phyloP scores from a whole-genome alignment of 108 stramenopile genomes.

The Chaetoceros tenuissimus region DNA sequence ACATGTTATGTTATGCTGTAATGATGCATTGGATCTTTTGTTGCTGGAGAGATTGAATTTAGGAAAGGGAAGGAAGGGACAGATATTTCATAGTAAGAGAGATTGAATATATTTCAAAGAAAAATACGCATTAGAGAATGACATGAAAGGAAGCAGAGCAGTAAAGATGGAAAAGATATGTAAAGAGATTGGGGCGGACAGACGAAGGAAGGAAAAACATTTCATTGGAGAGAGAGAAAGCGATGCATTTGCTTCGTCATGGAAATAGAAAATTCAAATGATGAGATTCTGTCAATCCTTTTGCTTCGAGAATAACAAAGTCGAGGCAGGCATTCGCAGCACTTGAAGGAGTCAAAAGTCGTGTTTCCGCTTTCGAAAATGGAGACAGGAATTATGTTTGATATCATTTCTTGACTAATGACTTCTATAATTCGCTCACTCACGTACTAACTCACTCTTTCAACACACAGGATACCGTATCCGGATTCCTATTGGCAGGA shows the following conservation, averaged over 20 bases:
- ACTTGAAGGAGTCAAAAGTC: not conserved
- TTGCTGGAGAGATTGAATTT: not conserved
- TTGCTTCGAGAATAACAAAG: too few relatives aligned
- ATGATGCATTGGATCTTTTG: not conserved
- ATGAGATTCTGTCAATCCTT: too few relatives aligned
- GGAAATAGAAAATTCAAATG: too few relatives aligned
- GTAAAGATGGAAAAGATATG: not conserved
- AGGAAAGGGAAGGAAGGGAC: not conserved
- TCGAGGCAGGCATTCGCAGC: not conserved
- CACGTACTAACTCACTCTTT: not conserved
- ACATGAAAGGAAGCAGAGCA: not conserved
- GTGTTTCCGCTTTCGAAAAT: not conserved
- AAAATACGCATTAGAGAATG: not conserved
- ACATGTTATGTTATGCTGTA: not conserved
- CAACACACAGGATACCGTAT: conserved; percentile 87
- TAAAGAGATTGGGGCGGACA: too few relatives aligned
- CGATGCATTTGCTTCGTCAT: too few relatives aligned
- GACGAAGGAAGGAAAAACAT: too few relatives aligned
- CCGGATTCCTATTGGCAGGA: conserved; percentile 96
- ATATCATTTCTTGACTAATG: not conserved
- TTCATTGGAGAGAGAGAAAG: too few relatives aligned
- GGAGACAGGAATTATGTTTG: not conserved
- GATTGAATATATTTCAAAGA: not conserved
- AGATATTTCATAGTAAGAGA: not conserved
- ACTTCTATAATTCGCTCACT: not conserved